Percentiles rank a stretch among this genome's conserved stretches.
Evolutionary conservation across 2,329 filamentous ascomycete species (phyloP).

Genomic region (Myotisia sp.): DNA sequence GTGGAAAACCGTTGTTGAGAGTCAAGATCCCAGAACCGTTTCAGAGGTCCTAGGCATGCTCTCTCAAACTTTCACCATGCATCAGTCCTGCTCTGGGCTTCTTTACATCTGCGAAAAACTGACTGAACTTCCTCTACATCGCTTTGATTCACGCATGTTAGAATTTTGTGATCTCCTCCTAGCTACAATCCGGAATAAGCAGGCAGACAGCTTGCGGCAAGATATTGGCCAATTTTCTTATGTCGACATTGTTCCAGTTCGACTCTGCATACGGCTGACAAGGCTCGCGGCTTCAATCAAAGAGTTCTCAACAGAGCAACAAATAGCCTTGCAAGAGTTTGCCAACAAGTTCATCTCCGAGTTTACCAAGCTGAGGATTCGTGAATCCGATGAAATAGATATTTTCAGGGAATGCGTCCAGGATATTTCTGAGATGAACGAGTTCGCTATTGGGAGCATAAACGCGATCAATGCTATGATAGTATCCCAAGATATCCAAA

Average conservation of each 20-base stretch:
- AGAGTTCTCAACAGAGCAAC: conserved; percentile 41
- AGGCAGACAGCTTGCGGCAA: conserved; percentile 19
- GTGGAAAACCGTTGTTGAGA: conserved; percentile 69
- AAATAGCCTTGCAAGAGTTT: conserved; percentile 49
- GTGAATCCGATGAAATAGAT: conserved; percentile 41
- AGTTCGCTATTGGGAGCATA: conserved; percentile 57
- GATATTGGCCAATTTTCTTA: conserved; percentile 13
- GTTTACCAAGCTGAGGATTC: conserved; percentile 45
- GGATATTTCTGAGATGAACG: conserved; percentile 50
- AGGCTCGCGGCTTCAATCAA: conserved; percentile 52
- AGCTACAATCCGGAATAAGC: conserved; percentile 34
- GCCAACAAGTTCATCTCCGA: conserved; percentile 47
- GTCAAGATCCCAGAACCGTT: conserved; percentile 71
- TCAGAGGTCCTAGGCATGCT: conserved; percentile 64
- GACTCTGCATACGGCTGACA: conserved; percentile 51
- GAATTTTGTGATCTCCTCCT: conserved; percentile 48
- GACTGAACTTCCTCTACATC: conserved; percentile 46
- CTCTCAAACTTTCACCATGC: conserved; percentile 33
- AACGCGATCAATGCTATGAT: conserved; percentile 44
- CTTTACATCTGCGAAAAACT: conserved; percentile 60
- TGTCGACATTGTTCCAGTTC: conserved; percentile 34
- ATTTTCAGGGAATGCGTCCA: conserved; percentile 54
- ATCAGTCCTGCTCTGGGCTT: conserved; percentile 33
- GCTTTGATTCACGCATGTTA: conserved; percentile 48
- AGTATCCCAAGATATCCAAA: conserved; percentile 29